Conservation (phyloP, 2,329 filamentous ascomycete genomes). For the Talaromyces sp. region DNA sequence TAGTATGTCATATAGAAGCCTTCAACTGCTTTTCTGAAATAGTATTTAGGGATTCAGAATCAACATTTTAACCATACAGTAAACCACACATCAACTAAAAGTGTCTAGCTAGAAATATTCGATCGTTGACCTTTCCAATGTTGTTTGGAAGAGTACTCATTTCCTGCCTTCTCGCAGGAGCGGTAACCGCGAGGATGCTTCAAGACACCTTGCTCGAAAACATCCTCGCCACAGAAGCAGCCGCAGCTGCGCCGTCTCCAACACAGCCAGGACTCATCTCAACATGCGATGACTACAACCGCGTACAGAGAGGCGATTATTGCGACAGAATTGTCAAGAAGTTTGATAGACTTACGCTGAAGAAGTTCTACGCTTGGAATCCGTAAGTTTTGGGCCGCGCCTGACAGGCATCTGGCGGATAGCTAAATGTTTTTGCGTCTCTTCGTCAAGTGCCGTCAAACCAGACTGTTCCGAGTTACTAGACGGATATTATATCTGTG, state of each 20-base stretch:
- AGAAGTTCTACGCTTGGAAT: conserved; percentile 15
- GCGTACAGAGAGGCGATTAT: conserved; percentile 7
- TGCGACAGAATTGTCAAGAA: conserved; percentile 1
- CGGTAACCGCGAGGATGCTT: neutral
- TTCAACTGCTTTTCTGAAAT: neutral
- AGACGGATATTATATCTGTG: conserved; percentile 15
- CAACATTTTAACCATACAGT: neutral
- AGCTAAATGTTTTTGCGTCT: neutral
- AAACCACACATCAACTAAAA: no score
- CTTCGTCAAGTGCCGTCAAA: conserved; percentile 13
- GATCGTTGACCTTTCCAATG: neutral
- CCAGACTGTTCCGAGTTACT: conserved; percentile 12
- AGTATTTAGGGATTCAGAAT: neutral
- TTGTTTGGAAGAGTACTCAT: neutral
- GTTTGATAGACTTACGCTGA: conserved; percentile 4
- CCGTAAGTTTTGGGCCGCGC: neutral
- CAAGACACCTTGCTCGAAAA: neutral
- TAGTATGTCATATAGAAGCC: neutral
- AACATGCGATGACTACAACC: conserved; percentile 10
- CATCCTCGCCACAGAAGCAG: neutral
- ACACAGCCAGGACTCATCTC: conserved; percentile 11
- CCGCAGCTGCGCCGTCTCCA: neutral
- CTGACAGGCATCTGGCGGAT: neutral
- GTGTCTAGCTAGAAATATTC: no score
- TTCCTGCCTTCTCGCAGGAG: neutral